These are phyloP conservation scores for Nitzschia inconspicua DNA, from an alignment of 108 stramenopile species.

Conservation along the genomic window DNA sequence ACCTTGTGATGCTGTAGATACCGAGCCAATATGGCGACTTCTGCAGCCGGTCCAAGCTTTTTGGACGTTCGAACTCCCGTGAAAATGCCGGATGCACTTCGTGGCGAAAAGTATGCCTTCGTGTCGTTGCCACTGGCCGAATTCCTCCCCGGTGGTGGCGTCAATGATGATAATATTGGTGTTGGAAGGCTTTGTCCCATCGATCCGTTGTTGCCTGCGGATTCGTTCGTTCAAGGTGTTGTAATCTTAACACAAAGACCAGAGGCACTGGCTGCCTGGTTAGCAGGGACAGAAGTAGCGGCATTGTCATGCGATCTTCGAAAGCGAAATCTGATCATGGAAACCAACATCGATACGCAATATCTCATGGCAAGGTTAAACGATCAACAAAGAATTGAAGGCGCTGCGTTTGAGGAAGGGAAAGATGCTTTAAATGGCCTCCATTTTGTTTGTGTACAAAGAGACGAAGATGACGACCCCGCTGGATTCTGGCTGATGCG, in stretches of 20 bases:
- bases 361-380: slow-evolving; percentile 87
- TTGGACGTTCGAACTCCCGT: slow-evolving; percentile 87
- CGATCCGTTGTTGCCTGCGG: slow-evolving; percentile 54
- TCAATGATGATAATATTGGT: slow-evolving; percentile 75
- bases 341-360: slow-evolving; percentile 93
- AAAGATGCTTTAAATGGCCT: slow-evolving; percentile 86
- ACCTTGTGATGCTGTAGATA: slow-evolving; percentile 30
- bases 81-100: slow-evolving; percentile 89
- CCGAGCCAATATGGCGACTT: slow-evolving; percentile 57
- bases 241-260: slow-evolving; percentile 86
- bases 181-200: slow-evolving; percentile 79
- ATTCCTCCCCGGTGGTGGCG: slow-evolving; percentile 79
- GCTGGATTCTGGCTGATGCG: slow-evolving; percentile 95
- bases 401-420: slow-evolving; percentile 87
- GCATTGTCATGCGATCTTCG: slow-evolving; percentile 83
- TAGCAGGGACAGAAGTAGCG: slow-evolving; percentile 90
- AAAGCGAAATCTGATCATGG: slow-evolving; percentile 85
- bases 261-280: slow-evolving; percentile 86
- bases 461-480: slow-evolving; percentile 87
- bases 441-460: slow-evolving; percentile 93
- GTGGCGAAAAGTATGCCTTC: slow-evolving; percentile 97
- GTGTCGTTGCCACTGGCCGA: slow-evolving; percentile 88
- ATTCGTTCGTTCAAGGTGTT: slow-evolving; percentile 90
- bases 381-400: slow-evolving; percentile 85
- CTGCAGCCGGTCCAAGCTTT: slow-evolving; percentile 54